These are phyloP conservation scores for Fraxinus pennsylvanica DNA, from an alignment of 257 asterid species.

Conservation along the genomic window DNA sequence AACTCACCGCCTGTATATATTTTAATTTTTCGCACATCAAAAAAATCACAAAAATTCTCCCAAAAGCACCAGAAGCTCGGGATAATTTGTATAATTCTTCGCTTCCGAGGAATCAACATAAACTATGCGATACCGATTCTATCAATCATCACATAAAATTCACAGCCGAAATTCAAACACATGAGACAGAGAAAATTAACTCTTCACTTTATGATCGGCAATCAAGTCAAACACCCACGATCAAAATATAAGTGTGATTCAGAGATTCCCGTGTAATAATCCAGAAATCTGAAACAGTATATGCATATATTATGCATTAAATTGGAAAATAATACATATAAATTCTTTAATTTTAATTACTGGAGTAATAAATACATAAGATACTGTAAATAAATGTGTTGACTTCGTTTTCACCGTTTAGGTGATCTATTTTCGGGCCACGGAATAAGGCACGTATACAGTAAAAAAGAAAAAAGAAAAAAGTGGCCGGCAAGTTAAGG, in stretches of 20 bases:
- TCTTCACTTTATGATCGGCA: constrained; percentile 17
- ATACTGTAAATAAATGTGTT: neutral
- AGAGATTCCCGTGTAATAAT: neutral
- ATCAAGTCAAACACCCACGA: constrained; percentile 25
- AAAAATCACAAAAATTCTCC: neutral
- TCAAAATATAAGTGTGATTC: neutral
- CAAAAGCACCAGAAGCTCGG: constrained; percentile 24
- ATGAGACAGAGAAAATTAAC: neutral
- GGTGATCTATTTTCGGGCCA: neutral
- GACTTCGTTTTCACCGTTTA: neutral
- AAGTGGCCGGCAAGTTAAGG: constrained; percentile 40
- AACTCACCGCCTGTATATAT: constrained; percentile 9
- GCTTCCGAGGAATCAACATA: constrained; percentile 25
- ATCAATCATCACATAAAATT: constrained; percentile 16
- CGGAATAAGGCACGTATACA: neutral
- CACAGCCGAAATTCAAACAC: neutral
- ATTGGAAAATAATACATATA: neutral
- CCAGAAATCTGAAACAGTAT: neutral
- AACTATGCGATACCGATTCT: constrained; percentile 13
- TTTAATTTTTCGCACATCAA: neutral
- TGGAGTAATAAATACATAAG: neutral
- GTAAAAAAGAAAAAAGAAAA: neutral
- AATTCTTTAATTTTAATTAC: neutral
- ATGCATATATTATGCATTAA: neutral
- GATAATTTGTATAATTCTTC: constrained; percentile 7